Conservation (phyloP, 2,329 filamentous ascomycete species). For the Aspergillus intermedius region DNA sequence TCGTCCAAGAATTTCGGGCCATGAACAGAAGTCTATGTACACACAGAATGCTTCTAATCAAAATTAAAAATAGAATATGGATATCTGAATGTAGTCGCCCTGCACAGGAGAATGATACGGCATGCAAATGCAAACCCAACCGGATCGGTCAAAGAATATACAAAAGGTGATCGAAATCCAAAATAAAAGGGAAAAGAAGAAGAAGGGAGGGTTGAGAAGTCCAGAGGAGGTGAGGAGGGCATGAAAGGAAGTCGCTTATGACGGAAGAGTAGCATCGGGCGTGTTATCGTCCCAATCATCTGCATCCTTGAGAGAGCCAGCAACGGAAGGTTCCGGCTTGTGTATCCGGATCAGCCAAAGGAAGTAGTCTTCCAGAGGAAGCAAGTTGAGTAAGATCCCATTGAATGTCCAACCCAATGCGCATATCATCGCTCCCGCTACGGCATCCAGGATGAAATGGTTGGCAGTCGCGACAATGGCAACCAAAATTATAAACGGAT, state of each 20-base stretch:
- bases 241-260: conserved; percentile 2
- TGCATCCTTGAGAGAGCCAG: conserved; percentile 11
- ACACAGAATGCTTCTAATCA: too few relatives aligned
- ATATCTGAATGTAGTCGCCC: too few relatives aligned
- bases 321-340: conserved; percentile 46
- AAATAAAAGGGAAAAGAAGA: neutral
- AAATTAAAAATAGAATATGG: too few relatives aligned
- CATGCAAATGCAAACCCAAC: too few relatives aligned
- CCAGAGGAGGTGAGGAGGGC: too few relatives aligned
- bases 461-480: conserved; percentile 68
- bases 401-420: conserved; percentile 56
- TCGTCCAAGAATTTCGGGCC: too few relatives aligned
- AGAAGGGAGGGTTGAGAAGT: neutral
- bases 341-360: conserved; percentile 57
- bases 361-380: conserved; percentile 63
- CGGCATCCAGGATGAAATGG: conserved; percentile 65
- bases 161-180: too few relatives aligned
- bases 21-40: too few relatives aligned
- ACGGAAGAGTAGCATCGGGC: conserved; percentile 7
- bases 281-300: conserved; percentile 15
- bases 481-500: conserved; percentile 58
- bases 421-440: conserved; percentile 62
- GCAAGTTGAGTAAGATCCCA: conserved; percentile 53
- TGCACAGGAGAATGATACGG: too few relatives aligned
- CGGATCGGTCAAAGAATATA: too few relatives aligned